Base-by-base conservation (phyloP, 768 basidiomycete genomes). In the Cytidiella melzeri region DNA sequence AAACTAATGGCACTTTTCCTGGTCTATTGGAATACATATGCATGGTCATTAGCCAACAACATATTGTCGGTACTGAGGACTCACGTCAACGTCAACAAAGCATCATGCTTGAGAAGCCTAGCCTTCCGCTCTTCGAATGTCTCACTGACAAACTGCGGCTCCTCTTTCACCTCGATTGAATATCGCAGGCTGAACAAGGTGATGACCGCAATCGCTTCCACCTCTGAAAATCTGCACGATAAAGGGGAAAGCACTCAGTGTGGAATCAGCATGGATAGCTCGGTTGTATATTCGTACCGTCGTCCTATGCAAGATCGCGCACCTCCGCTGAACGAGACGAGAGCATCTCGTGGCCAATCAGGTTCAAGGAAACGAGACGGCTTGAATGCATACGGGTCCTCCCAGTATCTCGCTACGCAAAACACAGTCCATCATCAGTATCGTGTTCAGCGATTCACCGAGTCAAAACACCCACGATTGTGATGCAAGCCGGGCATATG, bases 301-400 rank as follows among this genome's bases (percentile, higher is more conserved):
- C 41, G 45, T 4, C 34, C 34, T 24, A 39, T 41, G 59, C 75
- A 77, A 20, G 69, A 68, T 3, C 75, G 67, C n/a, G 69, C 48
- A 68, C 75, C 76, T 47, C 59, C 66, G 47, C 72, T 76, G 58
- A 80, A 80, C 2, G 79, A 75, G 21, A 76, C 24, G 57, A 78
- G 80, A 0, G 78, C 79, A 56, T 80, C 77, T 26, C 71, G 67
- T 18, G 74, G 70, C 72, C 75, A 82, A 45, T 78, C 74, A 20
- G 30, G 30, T 15, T 43, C 47, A 23, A 79, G 62, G 64, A 80
- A 80, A 5, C 79, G 69, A 19, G 66, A 67, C 0, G 71, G 72
- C 11, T 62, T 60, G 61, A 72, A 73, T 13, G 48, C 50, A 27
- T 62, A 34, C 0, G 71, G 70, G 34, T 71, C 65, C 9, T 63